Evolutionary conservation across 1,284 basidiomycete genomes (phyloP), one percentile per base, ranked within the genome.

Genomic region (Tilletia horrida): DNA sequence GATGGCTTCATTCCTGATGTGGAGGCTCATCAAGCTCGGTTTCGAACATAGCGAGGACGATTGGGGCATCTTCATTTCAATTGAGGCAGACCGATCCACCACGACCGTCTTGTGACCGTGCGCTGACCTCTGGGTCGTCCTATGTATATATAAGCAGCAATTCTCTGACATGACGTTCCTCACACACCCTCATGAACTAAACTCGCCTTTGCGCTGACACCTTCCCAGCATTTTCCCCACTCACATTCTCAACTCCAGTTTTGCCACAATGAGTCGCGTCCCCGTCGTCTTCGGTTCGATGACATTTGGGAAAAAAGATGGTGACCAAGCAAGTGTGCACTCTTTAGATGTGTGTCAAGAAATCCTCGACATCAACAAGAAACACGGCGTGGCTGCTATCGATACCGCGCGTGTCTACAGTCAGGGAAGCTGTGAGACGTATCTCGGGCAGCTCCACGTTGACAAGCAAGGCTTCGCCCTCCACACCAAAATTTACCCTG

Each of bases 291-390:
- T 85, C 81, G 85, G 85, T 18, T 83, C 84, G 40, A 85, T 85
- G 85, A 86, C 85, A 13, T 82, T 83, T 62, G 83, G 83, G 43
- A 72, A 78, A 21, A 73, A 80, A 42, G 85, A 84, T 21, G 81
- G 80, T 62, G 83, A 83, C 27, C 84, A 84, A 52, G 84, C 85
- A 1, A 84, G 87, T 2, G 85, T 88, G 3, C 84, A 86, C 71
- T 83, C 86, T 69, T 70, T 88, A 43, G 82, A 85, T 67, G 84
- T 85, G 18, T 84, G 86, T 27, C 83, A 85, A 55, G 83, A 83
- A 1, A 88, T 88, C 64, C 78, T 88, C 31, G 85, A 88, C 71
- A 84, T 85, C 35, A 88, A 88, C 78, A 84, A 85, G 40, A 81
- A 83, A 7, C 87, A 88, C 77, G 88, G 88, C 0, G 87, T 88